Evolutionary conservation across 1,284 basidiomycete genomes (phyloP).

Genomic region (Melampsora occidentalis): DNA sequence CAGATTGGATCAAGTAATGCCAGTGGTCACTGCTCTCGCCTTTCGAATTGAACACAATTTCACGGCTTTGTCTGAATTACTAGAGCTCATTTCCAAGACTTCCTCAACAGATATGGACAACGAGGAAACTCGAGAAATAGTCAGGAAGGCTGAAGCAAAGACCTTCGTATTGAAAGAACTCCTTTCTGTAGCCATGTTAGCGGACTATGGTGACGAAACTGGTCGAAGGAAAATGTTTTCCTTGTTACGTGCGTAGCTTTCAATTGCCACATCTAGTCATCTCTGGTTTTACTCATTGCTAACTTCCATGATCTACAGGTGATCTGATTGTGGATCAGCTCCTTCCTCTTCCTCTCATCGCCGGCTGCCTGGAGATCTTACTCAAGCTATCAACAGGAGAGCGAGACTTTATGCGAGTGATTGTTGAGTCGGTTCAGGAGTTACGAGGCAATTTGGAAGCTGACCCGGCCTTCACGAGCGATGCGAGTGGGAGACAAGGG

Average conservation of each 20-base stretch:
- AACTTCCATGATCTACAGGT: constrained; percentile 56
- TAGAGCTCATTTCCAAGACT: constrained; percentile 63
- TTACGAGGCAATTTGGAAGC: constrained; percentile 61
- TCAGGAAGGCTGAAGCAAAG: constrained; percentile 61
- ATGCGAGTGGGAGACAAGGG: constrained; percentile 55
- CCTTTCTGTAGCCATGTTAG: constrained; percentile 72
- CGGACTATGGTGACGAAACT: constrained; percentile 93
- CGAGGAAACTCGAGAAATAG: constrained; percentile 58
- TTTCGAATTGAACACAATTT: constrained; percentile 78
- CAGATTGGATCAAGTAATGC: constrained; percentile 71
- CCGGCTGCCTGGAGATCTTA: constrained; percentile 80
- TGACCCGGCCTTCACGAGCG: constrained; percentile 25
- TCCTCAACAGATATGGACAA: constrained; percentile 58
- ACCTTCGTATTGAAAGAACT: constrained; percentile 79
- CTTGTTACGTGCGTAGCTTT: constrained; percentile 66
- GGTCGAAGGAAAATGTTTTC: constrained; percentile 87
- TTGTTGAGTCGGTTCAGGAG: constrained; percentile 89
- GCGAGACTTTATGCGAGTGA: constrained; percentile 83
- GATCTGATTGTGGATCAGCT: constrained; percentile 81
- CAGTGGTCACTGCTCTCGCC: constrained; percentile 83
- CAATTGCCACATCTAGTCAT: constrained; percentile 28
- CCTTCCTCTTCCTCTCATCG: constrained; percentile 74
- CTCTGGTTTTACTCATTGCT: constrained; percentile 16
- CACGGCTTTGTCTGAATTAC: constrained; percentile 51
- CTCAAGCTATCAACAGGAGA: constrained; percentile 79